phyloP scores from a whole-genome alignment of 2,329 filamentous ascomycete species.

The Catunica adiposa region DNA sequence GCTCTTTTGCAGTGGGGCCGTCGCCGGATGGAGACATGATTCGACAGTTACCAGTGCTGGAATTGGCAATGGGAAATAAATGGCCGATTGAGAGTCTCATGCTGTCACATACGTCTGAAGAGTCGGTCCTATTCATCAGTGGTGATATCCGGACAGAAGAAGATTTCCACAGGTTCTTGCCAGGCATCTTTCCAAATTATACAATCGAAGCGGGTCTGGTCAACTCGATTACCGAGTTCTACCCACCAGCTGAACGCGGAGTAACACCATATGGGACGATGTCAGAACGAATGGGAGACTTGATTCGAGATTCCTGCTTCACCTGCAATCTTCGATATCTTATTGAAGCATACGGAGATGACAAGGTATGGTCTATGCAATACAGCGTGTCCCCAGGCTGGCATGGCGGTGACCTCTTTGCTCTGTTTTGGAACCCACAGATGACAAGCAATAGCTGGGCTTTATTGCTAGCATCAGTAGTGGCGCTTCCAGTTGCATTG shows the following conservation, averaged over 20 bases:
- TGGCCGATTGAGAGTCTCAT: conserved; percentile 19
- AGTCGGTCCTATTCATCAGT: conserved; percentile 20
- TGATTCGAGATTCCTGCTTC: conserved; percentile 23
- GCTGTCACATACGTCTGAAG: conserved; percentile 20
- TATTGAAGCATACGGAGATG: conserved; percentile 22
- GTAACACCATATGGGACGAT: conserved; percentile 18
- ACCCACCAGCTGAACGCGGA: conserved; percentile 16
- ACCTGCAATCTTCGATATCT: conserved; percentile 24
- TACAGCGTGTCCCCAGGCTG: conserved; percentile 25
- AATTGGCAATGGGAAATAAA: conserved; percentile 19
- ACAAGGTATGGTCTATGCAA: conserved; percentile 25
- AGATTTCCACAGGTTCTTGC: conserved; percentile 21
- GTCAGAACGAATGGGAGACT: conserved; percentile 19
- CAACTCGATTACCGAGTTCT: conserved; percentile 19
- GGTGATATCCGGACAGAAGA: conserved; percentile 20
- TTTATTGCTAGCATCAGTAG: conserved; percentile 17
- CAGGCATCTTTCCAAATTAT: conserved; percentile 21
- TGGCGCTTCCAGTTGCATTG: conserved; percentile 20
- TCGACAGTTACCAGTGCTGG: conserved; percentile 20
- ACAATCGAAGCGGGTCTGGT: conserved; percentile 18
- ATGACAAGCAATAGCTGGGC: conserved; percentile 19
- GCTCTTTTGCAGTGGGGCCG: conserved; percentile 21
- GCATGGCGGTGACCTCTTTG: conserved; percentile 26
- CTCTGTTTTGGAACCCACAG: conserved; percentile 25
- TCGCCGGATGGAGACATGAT: conserved; percentile 21